Conservation (phyloP, 1,284 basidiomycete genomes). For the Acaromyces ingoldii region DNA sequence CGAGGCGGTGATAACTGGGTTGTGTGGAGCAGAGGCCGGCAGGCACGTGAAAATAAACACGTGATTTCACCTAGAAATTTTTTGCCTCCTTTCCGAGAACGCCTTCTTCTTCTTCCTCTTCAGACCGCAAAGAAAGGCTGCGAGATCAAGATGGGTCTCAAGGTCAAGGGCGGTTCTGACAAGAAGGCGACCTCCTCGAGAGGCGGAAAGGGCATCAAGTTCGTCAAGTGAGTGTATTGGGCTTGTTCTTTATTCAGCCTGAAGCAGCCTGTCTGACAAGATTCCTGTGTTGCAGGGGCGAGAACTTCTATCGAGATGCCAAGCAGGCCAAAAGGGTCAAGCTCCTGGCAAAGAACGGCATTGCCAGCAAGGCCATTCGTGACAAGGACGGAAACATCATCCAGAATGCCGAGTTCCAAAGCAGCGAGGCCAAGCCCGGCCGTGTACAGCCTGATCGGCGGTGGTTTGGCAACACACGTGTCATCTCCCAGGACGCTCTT, state of each 20-base stretch:
- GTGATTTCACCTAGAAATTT: too few relatives aligned
- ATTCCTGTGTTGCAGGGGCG: slow-evolving; percentile 19
- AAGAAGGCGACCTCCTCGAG: not conserved
- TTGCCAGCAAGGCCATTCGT: slow-evolving; percentile 46
- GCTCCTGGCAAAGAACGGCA: slow-evolving; percentile 44
- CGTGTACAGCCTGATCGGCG: slow-evolving; percentile 50
- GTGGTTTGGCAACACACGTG: slow-evolving; percentile 75
- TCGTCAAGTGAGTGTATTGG: slow-evolving; percentile 6
- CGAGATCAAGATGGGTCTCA: slow-evolving; percentile 1
- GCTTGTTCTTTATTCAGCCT: not conserved
- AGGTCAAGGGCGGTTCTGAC: not conserved
- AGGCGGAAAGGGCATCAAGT: slow-evolving; percentile 8
- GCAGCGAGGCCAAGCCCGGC: slow-evolving; percentile 47
- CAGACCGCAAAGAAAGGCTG: too few relatives aligned
- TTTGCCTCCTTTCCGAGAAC: too few relatives aligned
- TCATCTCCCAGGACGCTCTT: slow-evolving; percentile 61
- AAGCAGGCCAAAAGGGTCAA: slow-evolving; percentile 49
- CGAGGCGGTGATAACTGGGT: too few relatives aligned
- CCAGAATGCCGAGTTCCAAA: slow-evolving; percentile 46
- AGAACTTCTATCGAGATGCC: slow-evolving; percentile 51
- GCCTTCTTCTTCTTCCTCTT: too few relatives aligned
- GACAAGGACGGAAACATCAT: slow-evolving; percentile 47
- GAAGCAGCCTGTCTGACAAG: not conserved
- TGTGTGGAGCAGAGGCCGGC: too few relatives aligned
- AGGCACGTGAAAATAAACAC: too few relatives aligned